A percentile compares a stretch with the other conserved stretches of the same genome.
Conservation (phyloP, 2,329 filamentous ascomycete genomes). For the Colletotrichum tofieldiae region DNA sequence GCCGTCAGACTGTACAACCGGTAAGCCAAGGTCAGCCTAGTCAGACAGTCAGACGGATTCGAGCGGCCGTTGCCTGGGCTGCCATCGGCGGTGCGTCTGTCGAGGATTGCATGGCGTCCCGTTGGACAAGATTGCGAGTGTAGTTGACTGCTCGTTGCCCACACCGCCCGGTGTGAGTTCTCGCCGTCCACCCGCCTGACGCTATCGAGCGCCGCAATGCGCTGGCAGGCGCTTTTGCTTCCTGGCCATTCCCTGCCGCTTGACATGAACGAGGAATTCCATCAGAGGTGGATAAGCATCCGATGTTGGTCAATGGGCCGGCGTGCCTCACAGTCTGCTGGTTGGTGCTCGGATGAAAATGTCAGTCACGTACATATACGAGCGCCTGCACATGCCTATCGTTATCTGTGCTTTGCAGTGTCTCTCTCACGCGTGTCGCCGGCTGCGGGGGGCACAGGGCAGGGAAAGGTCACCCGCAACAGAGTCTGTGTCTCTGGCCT, state of each 20-base stretch:
- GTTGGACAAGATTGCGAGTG: neutral
- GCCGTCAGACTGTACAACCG: neutral
- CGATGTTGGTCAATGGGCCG: constrained; percentile 14
- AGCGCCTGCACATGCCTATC: constrained; percentile 9
- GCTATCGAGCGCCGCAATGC: constrained; percentile 38
- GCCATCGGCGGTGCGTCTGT: constrained; percentile 1
- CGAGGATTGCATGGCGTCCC: neutral
- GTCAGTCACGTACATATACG: constrained; percentile 30
- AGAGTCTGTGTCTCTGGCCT: constrained; percentile 17
- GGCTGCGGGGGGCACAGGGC: neutral
- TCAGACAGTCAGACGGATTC: constrained; percentile 12
- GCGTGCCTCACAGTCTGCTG: neutral
- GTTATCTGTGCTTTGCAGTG: constrained; percentile 6
- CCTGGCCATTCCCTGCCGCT: neutral
- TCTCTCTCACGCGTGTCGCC: neutral
- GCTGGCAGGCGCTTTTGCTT: constrained; percentile 20
- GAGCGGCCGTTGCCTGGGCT: constrained; percentile 26
- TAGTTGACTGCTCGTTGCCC: neutral
- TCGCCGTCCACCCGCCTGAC: constrained; percentile 2
- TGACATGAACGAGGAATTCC: constrained; percentile 4
- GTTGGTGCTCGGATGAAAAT: constrained; percentile 29
- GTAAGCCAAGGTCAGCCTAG: neutral
- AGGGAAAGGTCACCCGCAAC: neutral
- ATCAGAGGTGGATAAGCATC: neutral
- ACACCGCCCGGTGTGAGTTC: constrained; percentile 19